Evolutionary conservation across 192 early-diverging fungal species (phyloP).

Genomic region (Oehlia diaphana): DNA sequence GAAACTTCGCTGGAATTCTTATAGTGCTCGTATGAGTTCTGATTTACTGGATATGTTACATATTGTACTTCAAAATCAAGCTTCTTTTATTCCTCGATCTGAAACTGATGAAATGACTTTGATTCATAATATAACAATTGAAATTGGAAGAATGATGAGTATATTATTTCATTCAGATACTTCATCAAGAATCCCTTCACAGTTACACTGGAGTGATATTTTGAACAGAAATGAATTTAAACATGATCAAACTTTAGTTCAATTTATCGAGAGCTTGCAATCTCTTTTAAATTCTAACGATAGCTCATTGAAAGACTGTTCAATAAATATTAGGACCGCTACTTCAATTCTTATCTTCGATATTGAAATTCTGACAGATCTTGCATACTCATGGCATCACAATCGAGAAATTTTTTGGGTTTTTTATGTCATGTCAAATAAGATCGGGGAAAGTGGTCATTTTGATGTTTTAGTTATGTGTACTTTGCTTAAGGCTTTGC

Average conservation of each 20-base stretch:
- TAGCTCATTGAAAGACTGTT: background rate
- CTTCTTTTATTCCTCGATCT: background rate
- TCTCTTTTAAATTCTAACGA: background rate
- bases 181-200: background rate
- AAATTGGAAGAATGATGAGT: background rate
- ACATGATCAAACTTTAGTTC: background rate
- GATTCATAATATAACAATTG: background rate
- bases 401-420: constrained; percentile 23
- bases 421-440: constrained; percentile 5
- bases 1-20: constrained; percentile 16
- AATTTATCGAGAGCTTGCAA: background rate
- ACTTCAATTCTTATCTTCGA: constrained; percentile 15
- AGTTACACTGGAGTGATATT: background rate
- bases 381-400: background rate
- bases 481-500: background rate
- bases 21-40: constrained; percentile 1
- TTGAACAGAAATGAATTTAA: background rate
- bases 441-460: constrained; percentile 1
- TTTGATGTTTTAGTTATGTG: constrained; percentile 19
- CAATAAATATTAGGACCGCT: constrained; percentile 3
- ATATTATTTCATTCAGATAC: background rate
- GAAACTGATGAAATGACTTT: background rate
- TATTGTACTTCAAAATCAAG: constrained; percentile 15
- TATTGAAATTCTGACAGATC: constrained; percentile 12
- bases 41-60: constrained; percentile 24